Conservation (phyloP, 2,329 filamentous ascomycete genomes). For the Stromatinia cepivora region DNA sequence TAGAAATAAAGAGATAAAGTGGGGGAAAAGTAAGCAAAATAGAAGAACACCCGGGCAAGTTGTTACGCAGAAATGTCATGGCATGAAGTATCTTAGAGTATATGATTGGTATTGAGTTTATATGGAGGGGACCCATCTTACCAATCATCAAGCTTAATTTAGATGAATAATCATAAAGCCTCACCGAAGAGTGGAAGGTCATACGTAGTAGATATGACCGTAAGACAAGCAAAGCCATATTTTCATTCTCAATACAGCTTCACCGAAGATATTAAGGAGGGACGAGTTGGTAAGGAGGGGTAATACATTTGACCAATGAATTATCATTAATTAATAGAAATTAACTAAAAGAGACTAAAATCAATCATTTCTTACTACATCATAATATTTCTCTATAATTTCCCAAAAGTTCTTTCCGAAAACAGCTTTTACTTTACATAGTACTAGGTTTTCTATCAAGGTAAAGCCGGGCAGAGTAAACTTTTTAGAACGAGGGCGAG, state of each 20-base stretch:
- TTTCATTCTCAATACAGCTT: slow-evolving; percentile 17
- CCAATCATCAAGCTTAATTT: not conserved
- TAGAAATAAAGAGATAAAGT: not conserved
- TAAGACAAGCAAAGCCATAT: not conserved
- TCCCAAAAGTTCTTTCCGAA: not conserved
- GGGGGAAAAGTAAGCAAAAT: not conserved
- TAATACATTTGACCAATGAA: not conserved
- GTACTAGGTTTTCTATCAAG: not conserved
- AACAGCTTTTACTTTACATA: slow-evolving; percentile 1
- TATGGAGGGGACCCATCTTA: not conserved
- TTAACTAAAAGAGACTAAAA: not conserved
- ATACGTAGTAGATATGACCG: not conserved
- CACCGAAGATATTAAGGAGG: slow-evolving; percentile 10
- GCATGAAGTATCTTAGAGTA: not conserved
- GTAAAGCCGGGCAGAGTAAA: not conserved
- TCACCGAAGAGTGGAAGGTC: not conserved
- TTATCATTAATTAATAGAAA: not conserved
- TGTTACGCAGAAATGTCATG: not conserved
- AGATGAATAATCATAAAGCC: slow-evolving; percentile 4
- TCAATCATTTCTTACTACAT: not conserved
- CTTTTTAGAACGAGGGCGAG: not conserved
- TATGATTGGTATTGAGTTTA: not conserved
- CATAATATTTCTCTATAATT: not conserved
- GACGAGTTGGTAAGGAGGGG: slow-evolving; percentile 20
- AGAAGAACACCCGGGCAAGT: not conserved